Conservation (phyloP, 139 green algal genomes). For the Haematococcus lacustris region DNA sequence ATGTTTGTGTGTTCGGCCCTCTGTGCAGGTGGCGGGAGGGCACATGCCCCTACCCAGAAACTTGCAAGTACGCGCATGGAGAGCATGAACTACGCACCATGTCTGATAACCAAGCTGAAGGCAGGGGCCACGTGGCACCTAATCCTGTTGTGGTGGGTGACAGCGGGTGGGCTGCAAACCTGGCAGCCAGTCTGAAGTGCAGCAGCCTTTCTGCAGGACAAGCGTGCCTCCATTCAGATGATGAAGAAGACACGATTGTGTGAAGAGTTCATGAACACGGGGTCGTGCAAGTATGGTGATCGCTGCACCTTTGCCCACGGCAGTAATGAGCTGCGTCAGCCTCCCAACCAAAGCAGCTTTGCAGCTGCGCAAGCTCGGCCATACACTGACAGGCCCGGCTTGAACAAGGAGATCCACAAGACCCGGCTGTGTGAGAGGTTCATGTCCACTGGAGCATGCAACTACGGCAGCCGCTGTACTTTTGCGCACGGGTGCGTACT, state of each 20-base stretch:
- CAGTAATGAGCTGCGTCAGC: conserved; percentile 1
- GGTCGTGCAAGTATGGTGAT: conserved; percentile 29
- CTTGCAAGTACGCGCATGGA: conserved; percentile 48
- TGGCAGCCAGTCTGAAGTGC: background rate
- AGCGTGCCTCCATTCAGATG: conserved; percentile 18
- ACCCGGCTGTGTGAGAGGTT: conserved; percentile 46
- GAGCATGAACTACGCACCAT: conserved; percentile 30
- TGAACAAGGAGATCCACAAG: conserved; percentile 26
- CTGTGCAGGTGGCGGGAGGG: conserved; percentile 35
- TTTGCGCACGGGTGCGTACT: conserved; percentile 45
- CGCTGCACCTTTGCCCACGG: conserved; percentile 41
- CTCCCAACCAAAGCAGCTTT: background rate
- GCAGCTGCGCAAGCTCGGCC: no score
- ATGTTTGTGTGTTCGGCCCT: background rate
- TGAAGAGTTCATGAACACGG: conserved; percentile 33
- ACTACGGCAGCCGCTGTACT: conserved; percentile 40
- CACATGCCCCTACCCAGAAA: conserved; percentile 29
- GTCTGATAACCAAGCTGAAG: background rate
- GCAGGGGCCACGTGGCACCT: background rate
- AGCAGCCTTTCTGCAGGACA: conserved; percentile 9
- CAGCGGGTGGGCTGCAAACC: background rate
- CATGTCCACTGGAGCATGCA: conserved; percentile 29
- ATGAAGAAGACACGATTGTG: conserved; percentile 41
- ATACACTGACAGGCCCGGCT: no score
- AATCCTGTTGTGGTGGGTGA: background rate